These are phyloP conservation scores for Dipodascus geniculatus DNA, from an alignment of 805 yeast species.

Conservation along the genomic window DNA sequence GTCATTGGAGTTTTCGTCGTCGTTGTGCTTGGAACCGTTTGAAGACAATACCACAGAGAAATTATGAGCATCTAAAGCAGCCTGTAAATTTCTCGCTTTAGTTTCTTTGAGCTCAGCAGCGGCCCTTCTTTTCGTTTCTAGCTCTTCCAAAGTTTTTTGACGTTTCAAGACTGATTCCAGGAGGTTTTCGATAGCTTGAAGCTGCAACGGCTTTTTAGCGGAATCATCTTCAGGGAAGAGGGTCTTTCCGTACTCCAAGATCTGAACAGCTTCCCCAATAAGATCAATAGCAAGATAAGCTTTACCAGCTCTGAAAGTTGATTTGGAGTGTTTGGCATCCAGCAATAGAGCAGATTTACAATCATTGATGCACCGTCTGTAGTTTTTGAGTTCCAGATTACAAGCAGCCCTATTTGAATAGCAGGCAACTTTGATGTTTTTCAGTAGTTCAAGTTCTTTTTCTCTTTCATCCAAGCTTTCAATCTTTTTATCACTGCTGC, in stretches of 20 bases:
- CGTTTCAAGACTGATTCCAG: constrained; percentile 30
- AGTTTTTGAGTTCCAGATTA: constrained; percentile 74
- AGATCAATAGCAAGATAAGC: constrained; percentile 63
- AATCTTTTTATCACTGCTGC: constrained; percentile 3
- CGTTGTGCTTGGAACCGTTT: constrained; percentile 37
- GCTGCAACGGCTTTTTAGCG: background rate
- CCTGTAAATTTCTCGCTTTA: constrained; percentile 30
- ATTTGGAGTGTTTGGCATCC: constrained; percentile 68
- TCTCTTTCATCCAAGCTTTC: constrained; percentile 11
- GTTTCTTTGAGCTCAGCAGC: constrained; percentile 21
- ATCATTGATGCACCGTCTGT: constrained; percentile 76
- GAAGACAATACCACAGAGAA: constrained; percentile 38
- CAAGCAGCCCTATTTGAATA: constrained; percentile 84
- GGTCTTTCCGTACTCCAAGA: constrained; percentile 51
- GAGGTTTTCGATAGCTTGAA: constrained; percentile 37
- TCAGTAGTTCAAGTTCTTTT: constrained; percentile 23
- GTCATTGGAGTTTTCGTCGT: background rate
- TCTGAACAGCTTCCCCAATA: constrained; percentile 58
- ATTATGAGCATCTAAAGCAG: constrained; percentile 54
- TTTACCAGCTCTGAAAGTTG: constrained; percentile 72
- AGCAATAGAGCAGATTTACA: constrained; percentile 56
- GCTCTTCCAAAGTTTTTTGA: constrained; percentile 21
- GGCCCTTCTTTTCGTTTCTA: constrained; percentile 22
- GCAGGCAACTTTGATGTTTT: constrained; percentile 47
- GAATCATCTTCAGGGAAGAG: constrained; percentile 44